Evolutionary conservation across 371 early-diverging fungal genomes (phyloP).

Genomic region (Coemansia sp.): DNA sequence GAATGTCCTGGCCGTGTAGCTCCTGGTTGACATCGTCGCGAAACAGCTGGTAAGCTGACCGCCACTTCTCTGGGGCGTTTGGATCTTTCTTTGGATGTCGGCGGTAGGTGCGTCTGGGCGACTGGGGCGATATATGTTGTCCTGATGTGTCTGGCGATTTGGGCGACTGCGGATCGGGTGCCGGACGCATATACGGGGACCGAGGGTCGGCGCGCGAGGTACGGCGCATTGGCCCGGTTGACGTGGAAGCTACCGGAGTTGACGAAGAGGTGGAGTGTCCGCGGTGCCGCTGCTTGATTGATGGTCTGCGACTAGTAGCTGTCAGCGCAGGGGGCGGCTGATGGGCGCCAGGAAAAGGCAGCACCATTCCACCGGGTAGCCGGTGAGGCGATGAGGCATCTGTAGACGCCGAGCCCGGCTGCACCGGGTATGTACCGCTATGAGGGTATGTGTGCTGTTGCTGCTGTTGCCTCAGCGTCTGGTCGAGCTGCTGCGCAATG

Average conservation of each 20-base stretch:
- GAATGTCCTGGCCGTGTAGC: slow-evolving; percentile 43
- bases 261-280: slow-evolving; percentile 36
- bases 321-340: neutral
- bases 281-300: slow-evolving; percentile 24
- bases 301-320: slow-evolving; percentile 3
- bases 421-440: slow-evolving; percentile 5
- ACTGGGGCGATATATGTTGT: slow-evolving; percentile 16
- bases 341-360: neutral
- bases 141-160: slow-evolving; percentile 11
- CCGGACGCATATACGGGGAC: slow-evolving; percentile 33
- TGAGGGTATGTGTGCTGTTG: neutral
- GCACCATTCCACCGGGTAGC: neutral
- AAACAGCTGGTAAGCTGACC: slow-evolving; percentile 53
- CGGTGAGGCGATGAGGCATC: slow-evolving; percentile 26
- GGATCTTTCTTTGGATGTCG: slow-evolving; percentile 52
- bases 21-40: slow-evolving; percentile 52
- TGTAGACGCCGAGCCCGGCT: slow-evolving; percentile 16
- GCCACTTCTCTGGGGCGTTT: slow-evolving; percentile 53
- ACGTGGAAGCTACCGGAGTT: slow-evolving; percentile 8
- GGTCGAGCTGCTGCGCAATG: neutral
- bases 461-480: slow-evolving; percentile 11
- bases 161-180: slow-evolving; percentile 17
- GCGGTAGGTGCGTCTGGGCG: slow-evolving; percentile 48
- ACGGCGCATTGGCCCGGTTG: slow-evolving; percentile 14
- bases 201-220: slow-evolving; percentile 29